Conservation (phyloP, 495 filamentous ascomycete species). For the Aspergillus kassunensis region DNA sequence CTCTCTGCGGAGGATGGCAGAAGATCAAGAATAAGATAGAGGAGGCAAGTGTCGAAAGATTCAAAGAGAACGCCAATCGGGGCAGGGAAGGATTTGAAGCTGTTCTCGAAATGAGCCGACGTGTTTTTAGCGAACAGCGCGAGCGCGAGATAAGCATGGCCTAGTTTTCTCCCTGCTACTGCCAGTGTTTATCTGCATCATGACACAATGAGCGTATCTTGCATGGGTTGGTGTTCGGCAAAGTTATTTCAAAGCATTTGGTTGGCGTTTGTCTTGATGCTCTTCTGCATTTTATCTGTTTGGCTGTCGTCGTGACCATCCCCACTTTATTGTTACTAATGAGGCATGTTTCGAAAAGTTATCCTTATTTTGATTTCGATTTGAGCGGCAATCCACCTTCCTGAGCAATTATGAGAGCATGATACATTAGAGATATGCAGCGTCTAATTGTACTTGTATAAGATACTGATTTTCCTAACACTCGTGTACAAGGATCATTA, state of each 20-base stretch:
- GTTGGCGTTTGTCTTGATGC: slow-evolving; percentile 24
- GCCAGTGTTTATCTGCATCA: slow-evolving; percentile 1
- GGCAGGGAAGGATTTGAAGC: slow-evolving; percentile 91
- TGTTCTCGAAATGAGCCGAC: slow-evolving; percentile 88
- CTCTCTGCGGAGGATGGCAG: slow-evolving; percentile 93
- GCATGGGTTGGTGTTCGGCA: slow-evolving; percentile 30
- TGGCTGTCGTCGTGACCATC: not conserved
- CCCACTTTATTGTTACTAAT: slow-evolving; percentile 17
- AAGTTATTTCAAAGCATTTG: slow-evolving; percentile 27
- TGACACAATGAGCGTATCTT: slow-evolving; percentile 29
- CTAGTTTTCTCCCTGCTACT: slow-evolving; percentile 8
- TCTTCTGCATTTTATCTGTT: slow-evolving; percentile 9
- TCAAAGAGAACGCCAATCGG: slow-evolving; percentile 83
- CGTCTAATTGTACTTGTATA: slow-evolving; percentile 3
- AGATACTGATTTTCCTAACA: not conserved
- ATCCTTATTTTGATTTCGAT: slow-evolving; percentile 2
- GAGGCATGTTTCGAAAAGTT: slow-evolving; percentile 18
- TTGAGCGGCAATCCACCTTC: not conserved
- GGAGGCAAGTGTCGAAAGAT: slow-evolving; percentile 81
- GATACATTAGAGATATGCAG: not conserved
- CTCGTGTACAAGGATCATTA: too few species aligned
- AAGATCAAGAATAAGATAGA: slow-evolving; percentile 92
- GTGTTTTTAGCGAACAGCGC: slow-evolving; percentile 86
- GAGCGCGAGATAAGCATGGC: slow-evolving; percentile 49
- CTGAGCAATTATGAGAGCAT: slow-evolving; percentile 1